These are phyloP conservation scores for Naganishia sp. DNA, from an alignment of 1,284 basidiomycete genomes.

Conservation along the genomic window DNA sequence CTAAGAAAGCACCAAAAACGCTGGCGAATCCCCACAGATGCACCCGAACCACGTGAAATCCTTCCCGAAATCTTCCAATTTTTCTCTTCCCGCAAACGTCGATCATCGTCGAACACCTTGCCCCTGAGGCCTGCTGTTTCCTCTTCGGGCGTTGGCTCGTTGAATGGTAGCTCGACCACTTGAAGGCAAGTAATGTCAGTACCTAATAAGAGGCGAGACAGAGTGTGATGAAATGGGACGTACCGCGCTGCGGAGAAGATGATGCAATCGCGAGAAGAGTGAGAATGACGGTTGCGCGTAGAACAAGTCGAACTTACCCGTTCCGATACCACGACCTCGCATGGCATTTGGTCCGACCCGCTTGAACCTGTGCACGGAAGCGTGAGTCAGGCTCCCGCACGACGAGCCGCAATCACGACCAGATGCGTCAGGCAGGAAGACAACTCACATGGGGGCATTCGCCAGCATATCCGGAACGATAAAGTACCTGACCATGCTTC, in stretches of 20 bases:
- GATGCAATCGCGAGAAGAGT: not conserved
- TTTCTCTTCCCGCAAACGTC: not conserved
- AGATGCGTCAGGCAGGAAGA: not conserved
- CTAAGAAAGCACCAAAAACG: no score
- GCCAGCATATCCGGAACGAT: conserved; percentile 99
- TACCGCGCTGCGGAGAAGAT: conserved; percentile 26
- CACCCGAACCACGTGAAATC: not conserved
- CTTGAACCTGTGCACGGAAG: conserved; percentile 75
- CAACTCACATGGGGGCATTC: conserved; percentile 93
- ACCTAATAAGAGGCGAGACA: not conserved
- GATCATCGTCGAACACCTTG: conserved; percentile 53
- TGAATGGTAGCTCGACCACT: conserved; percentile 56
- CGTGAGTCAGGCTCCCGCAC: not conserved
- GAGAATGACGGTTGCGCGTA: not conserved
- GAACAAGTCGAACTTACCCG: conserved; percentile 54
- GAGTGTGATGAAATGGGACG: not conserved
- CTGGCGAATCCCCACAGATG: not conserved
- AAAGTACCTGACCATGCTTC: conserved; percentile 90
- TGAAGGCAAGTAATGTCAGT: conserved; percentile 1
- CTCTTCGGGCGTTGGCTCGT: conserved; percentile 53
- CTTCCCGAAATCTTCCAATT: not conserved
- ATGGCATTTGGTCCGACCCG: conserved; percentile 97
- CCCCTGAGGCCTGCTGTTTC: conserved; percentile 51
- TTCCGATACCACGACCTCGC: conserved; percentile 98
- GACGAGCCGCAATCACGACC: no score